A percentile compares a stretch with the other conserved stretches of the same genome.
phyloP scores from a whole-genome alignment of 768 basidiomycete genomes.

The Bullera alba region DNA sequence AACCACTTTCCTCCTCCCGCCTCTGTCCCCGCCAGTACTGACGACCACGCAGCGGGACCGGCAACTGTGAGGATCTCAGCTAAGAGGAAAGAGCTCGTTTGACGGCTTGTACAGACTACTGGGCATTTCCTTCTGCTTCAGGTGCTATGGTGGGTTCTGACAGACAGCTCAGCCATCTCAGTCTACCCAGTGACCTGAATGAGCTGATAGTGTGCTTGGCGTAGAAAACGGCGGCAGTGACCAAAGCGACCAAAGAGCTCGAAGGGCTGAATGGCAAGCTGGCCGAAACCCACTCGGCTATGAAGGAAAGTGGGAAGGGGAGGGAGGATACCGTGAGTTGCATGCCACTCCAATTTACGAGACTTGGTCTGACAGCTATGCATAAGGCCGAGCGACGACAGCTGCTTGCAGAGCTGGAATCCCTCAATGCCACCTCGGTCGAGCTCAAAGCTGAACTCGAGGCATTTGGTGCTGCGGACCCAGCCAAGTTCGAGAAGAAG shows the following conservation, averaged over 20 bases:
- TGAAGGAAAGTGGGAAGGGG: conserved; percentile 57
- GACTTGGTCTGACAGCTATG: neutral
- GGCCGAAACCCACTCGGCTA: conserved; percentile 48
- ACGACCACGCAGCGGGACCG: conserved; percentile 56
- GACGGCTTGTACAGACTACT: conserved; percentile 79
- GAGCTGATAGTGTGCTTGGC: no score
- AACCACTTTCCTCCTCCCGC: neutral
- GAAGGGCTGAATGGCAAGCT: conserved; percentile 23
- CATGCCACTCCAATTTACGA: neutral
- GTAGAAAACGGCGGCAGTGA: conserved; percentile 36
- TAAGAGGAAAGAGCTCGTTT: neutral
- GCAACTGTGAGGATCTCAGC: conserved; percentile 62
- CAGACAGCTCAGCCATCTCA: neutral
- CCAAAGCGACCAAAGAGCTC: conserved; percentile 38
- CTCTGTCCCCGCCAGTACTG: conserved; percentile 1
- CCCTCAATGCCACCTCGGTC: conserved; percentile 52
- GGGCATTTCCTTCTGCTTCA: conserved; percentile 88
- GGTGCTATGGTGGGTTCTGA: conserved; percentile 60
- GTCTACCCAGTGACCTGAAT: neutral
- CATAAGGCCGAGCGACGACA: conserved; percentile 56
- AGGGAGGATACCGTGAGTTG: conserved; percentile 42
- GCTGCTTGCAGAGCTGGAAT: conserved; percentile 53
- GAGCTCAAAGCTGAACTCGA: conserved; percentile 62
- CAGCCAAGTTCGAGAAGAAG: conserved; percentile 69
- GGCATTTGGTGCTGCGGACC: conserved; percentile 78